Percentiles rank a stretch among this genome's conserved stretches.
Conservation (phyloP, 495 filamentous ascomycete genomes). For the Lasiosphaeris hirsuta region DNA sequence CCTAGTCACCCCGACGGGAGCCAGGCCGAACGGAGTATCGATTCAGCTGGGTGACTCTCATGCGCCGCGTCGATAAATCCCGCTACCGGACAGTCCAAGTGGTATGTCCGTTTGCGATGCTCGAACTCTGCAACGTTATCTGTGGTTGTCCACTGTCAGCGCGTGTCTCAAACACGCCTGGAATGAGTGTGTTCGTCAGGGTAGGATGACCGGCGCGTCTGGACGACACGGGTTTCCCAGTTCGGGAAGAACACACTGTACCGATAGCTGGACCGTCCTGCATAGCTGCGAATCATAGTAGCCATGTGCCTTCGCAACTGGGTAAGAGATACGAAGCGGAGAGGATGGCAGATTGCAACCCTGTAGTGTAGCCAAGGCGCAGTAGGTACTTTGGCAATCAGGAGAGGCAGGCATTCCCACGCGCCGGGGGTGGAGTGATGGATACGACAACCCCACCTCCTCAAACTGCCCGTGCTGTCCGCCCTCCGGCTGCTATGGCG, state of each 20-base stretch:
- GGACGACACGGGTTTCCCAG: background rate
- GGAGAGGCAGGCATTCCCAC: too few relatives aligned
- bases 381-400: too few relatives aligned
- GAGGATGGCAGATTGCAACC: too few relatives aligned
- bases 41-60: background rate
- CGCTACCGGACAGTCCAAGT: background rate
- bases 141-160: background rate
- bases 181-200: background rate
- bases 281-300: too few relatives aligned
- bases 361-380: too few relatives aligned
- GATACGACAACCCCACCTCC: too few relatives aligned
- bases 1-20: background rate
- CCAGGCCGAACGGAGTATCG: background rate
- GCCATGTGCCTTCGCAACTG: too few relatives aligned
- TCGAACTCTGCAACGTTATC: background rate
- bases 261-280: too few relatives aligned
- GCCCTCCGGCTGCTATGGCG: too few relatives aligned
- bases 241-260: background rate
- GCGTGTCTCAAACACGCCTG: constrained; percentile 2
- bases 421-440: too few relatives aligned
- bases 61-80: background rate
- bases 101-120: background rate
- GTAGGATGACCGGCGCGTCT: background rate
- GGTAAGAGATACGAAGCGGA: too few relatives aligned
- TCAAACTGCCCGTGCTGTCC: too few relatives aligned